Evolutionary conservation across 139 green algal genomes (phyloP).

Genomic region (Trebouxia sp.): DNA sequence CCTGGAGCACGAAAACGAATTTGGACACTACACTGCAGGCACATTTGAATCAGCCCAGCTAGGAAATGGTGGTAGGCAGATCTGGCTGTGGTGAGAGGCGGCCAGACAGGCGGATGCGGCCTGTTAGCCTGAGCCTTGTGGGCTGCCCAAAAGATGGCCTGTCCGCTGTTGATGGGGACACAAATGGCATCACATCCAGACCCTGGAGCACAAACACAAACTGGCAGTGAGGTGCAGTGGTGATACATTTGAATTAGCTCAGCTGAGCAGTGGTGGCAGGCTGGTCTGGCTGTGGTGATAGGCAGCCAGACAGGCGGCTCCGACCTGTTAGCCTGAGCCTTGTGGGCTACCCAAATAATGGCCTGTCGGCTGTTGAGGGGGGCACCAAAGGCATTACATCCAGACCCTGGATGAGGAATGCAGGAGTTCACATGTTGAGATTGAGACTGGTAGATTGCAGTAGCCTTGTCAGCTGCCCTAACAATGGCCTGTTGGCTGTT

Average conservation of each 20-base stretch:
- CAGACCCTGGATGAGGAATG: conserved; percentile 57
- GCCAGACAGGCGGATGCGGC: conserved; percentile 32
- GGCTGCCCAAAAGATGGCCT: conserved; percentile 36
- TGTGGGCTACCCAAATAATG: conserved; percentile 38
- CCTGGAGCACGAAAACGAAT: conserved; percentile 50
- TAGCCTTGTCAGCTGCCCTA: conserved; percentile 51
- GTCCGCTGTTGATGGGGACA: conserved; percentile 35
- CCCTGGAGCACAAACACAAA: conserved; percentile 51
- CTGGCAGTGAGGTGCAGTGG: no score
- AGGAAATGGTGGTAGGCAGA: neutral
- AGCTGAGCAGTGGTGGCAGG: neutral
- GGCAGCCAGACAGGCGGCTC: conserved; percentile 26
- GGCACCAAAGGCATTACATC: conserved; percentile 69
- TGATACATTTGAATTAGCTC: no score
- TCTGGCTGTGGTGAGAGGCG: conserved; percentile 12
- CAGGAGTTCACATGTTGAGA: no score
- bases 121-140: conserved; percentile 53
- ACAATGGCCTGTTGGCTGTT: conserved; percentile 22
- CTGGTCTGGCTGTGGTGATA: neutral
- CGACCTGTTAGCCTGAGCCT: conserved; percentile 54
- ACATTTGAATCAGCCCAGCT: no score
- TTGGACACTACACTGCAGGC: no score
- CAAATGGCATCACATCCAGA: conserved; percentile 71
- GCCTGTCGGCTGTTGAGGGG: conserved; percentile 29
- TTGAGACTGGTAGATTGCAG: no score